phyloP scores from a whole-genome alignment of 768 basidiomycete genomes.

The Trametes cubensis region DNA sequence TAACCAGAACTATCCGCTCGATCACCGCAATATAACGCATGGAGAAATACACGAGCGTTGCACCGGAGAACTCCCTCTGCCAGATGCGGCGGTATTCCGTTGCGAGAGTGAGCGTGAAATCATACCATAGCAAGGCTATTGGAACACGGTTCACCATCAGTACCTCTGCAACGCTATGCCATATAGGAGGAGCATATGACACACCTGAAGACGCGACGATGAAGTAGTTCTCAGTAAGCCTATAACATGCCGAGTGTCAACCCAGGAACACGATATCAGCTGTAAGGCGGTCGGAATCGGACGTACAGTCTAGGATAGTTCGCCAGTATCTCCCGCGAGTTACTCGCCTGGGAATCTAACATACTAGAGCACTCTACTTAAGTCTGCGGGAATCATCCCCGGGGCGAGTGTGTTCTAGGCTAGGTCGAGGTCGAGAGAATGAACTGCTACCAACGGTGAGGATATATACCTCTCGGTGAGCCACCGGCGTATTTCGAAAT shows the following conservation, averaged over 20 bases:
- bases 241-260: background rate
- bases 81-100: constrained; percentile 10
- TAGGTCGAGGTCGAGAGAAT: too few species aligned
- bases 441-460: too few species aligned
- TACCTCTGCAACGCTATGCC: background rate
- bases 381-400: too few species aligned
- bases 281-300: too few species aligned
- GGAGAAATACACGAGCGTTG: constrained; percentile 4
- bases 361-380: too few species aligned
- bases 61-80: constrained; percentile 7
- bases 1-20: constrained; percentile 9
- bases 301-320: too few species aligned
- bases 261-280: too few species aligned
- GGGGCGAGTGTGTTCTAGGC: too few species aligned
- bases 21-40: constrained; percentile 8
- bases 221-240: constrained; percentile 8
- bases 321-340: too few species aligned
- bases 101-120: constrained; percentile 2
- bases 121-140: constrained; percentile 7
- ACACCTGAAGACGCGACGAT: constrained; percentile 10
- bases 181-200: background rate
- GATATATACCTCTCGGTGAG: too few species aligned
- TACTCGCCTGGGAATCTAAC: too few species aligned
- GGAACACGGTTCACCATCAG: background rate
- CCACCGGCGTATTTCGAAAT: too few species aligned